A percentile compares a stretch with the other conserved stretches of the same genome.
phyloP scores from a whole-genome alignment of 2,329 filamentous ascomycete species.

The Alternaria consortialis region DNA sequence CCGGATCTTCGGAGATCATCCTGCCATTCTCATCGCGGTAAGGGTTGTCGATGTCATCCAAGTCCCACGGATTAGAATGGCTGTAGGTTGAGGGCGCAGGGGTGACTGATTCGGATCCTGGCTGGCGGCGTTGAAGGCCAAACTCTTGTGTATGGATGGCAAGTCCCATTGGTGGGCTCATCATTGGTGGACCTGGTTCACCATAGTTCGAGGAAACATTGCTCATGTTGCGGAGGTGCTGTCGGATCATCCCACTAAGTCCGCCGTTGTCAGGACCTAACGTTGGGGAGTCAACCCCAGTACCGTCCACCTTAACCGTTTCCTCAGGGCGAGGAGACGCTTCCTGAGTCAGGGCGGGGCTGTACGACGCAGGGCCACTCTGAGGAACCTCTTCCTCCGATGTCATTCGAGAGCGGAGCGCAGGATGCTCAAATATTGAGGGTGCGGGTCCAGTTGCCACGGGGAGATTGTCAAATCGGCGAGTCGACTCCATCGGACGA shows the following conservation, averaged over 20 bases:
- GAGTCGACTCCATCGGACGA: slow-evolving; percentile 34
- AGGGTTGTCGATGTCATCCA: slow-evolving; percentile 59
- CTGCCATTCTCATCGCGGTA: slow-evolving; percentile 50
- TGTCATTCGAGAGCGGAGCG: slow-evolving; percentile 44
- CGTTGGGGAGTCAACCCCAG: slow-evolving; percentile 77
- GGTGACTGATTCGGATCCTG: slow-evolving; percentile 49
- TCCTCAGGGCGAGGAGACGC: slow-evolving; percentile 12
- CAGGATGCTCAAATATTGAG: slow-evolving; percentile 49
- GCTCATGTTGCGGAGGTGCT: slow-evolving; percentile 84
- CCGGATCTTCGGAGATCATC: slow-evolving; percentile 47
- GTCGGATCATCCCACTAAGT: slow-evolving; percentile 81
- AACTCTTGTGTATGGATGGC: slow-evolving; percentile 46
- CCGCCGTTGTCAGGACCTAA: slow-evolving; percentile 72
- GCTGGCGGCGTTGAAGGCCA: slow-evolving; percentile 38
- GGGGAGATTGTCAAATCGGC: slow-evolving; percentile 47
- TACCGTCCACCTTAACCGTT: slow-evolving; percentile 19
- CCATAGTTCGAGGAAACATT: slow-evolving; percentile 79
- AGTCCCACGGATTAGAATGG: slow-evolving; percentile 64
- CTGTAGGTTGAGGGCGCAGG: slow-evolving; percentile 60
- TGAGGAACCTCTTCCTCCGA: slow-evolving; percentile 29
- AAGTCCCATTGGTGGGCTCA: slow-evolving; percentile 55
- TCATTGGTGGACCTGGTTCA: slow-evolving; percentile 49
- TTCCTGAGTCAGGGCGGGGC: slow-evolving; percentile 22
- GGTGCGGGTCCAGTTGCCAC: slow-evolving; percentile 45
- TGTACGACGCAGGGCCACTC: slow-evolving; percentile 10